Evolutionary conservation across 2,329 filamentous ascomycete genomes (phyloP), one percentile per base, ranked within the genome.

Genomic region (Hypoxylon sp.): DNA sequence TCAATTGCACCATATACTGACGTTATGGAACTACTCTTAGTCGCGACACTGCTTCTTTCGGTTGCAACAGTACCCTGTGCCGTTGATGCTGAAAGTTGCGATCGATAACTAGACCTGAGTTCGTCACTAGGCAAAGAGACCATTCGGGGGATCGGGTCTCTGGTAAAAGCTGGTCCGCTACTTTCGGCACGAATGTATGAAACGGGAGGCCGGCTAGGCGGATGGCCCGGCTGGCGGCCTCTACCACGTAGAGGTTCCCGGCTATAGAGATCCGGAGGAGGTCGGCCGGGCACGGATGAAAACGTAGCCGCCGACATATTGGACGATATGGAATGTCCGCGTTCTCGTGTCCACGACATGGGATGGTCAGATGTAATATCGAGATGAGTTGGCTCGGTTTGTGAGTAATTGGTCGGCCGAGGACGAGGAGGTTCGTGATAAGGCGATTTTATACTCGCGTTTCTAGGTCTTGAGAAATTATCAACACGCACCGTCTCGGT

Each of bases 1-100:
- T 87, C 84, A 14, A 82, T 79, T 46, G 71, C 75, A 58, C 72
- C 80, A 70, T 84, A 83, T 79, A 85, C 86, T 69, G 84, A 96
- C 81, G 82, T 91, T 59, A 90, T 85, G 1, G 92, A 94, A 82
- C 92, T 97, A 67, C 89, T 88, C 73, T 92, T 94, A 3, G 94
- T 96, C 71, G 91, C 79, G 54, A 96, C 85, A 76, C 94, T 97
- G 78, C 93, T 97, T 68, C 93, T 87, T 76, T 95, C 93, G 1
- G 93, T 97, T n/a, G 90, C 89, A 4, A 79, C 73, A 2, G 86
- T 87, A 24, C 91, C 94, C 33, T 85, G 86, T 26, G 82, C 81
- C 4, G 86, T 86, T 2, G 86, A 88, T 37, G 82, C 78, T 17
- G 86, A 86, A 57, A 85, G 78, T 68, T 88, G 86, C 13, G 87